Evolutionary conservation across 495 filamentous ascomycete genomes (phyloP).

Genomic region (Podospora appendiculata): DNA sequence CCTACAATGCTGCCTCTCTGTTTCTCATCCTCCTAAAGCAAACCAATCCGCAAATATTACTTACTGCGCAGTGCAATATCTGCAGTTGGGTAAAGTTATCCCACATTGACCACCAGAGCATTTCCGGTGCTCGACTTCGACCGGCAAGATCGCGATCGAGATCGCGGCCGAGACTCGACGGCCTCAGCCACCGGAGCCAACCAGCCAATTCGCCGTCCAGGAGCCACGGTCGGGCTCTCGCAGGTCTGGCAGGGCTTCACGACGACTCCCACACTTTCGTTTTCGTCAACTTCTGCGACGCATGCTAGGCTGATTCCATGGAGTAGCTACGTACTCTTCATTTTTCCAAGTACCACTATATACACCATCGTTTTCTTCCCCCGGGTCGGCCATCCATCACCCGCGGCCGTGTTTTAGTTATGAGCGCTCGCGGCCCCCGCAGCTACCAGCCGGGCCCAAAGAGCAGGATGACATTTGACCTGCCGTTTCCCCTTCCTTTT

Average conservation of each 20-base stretch:
- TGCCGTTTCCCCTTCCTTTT: constrained; percentile 1
- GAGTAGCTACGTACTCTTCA: neutral
- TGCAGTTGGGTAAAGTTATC: constrained; percentile 7
- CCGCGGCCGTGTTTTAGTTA: neutral
- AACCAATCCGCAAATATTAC: constrained; percentile 1
- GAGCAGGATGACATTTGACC: constrained; percentile 5
- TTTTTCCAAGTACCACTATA: neutral
- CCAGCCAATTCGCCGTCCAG: too few relatives aligned
- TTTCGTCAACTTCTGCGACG: too few relatives aligned
- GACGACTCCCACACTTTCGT: too few relatives aligned
- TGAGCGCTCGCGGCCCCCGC: constrained; percentile 1
- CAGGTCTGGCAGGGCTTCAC: too few relatives aligned
- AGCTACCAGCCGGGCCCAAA: constrained; percentile 2
- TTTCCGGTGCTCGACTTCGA: too few relatives aligned
- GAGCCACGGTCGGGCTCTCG: too few relatives aligned
- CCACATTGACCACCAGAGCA: neutral
- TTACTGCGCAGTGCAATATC: constrained; percentile 3
- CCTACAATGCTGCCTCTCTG: too few relatives aligned
- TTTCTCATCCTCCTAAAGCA: too few relatives aligned
- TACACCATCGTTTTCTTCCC: neutral
- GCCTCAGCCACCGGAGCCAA: too few relatives aligned
- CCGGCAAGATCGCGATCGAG: too few relatives aligned
- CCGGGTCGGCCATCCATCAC: too few relatives aligned
- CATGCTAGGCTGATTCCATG: neutral
- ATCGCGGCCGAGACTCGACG: too few relatives aligned